Evolutionary conservation across 129 eudicot species (phyloP), one percentile per base, ranked within the genome.

Genomic region (Saussurea involucrata): DNA sequence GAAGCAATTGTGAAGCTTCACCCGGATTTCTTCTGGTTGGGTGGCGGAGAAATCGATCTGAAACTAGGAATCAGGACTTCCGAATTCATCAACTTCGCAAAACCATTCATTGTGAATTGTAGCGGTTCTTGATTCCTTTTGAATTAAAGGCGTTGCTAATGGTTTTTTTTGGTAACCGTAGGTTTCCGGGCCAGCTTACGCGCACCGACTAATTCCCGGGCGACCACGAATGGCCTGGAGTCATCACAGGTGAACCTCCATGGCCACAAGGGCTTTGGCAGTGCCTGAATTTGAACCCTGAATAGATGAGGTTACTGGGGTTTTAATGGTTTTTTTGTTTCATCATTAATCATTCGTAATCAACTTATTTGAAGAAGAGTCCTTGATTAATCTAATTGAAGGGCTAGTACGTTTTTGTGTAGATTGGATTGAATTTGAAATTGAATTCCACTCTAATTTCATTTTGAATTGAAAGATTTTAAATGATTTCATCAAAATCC

Each of bases 1-100:
- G 99, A 95, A 90, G 97, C 96, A 72, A 92, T 95, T 63, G 90
- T 80, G 57, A 92, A 95, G 86, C 96, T 92, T 37, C 42, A 75
- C 71, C 96, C 97, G 8, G 92, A 90, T 40, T 95, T 77, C 86
- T 95, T 95, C 84, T 95, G 99, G 99, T 72, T 95, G 76, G 99
- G 99, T 32, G 99, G 99, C 53, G 99, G 97, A 28, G 97, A 95
- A 69, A 80, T 84, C 11, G 87, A 89, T 76, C 89, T 92, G 6
- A 92, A 92, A 75, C 66, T 92, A 69, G 97, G 97, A 69, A 82
- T 92, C 57, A 76, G 72, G 64, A 92, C 97, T 8, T 82, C 87
- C 0, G 89, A 92, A 55, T 92, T 89, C 71, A 85, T 92, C 68
- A 67, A 76, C 70, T 82, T 71, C 40, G 79, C 83, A 12, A 84